phyloP scores from a whole-genome alignment of 768 basidiomycete genomes.

The Chalciporus pseudorubinellus region DNA sequence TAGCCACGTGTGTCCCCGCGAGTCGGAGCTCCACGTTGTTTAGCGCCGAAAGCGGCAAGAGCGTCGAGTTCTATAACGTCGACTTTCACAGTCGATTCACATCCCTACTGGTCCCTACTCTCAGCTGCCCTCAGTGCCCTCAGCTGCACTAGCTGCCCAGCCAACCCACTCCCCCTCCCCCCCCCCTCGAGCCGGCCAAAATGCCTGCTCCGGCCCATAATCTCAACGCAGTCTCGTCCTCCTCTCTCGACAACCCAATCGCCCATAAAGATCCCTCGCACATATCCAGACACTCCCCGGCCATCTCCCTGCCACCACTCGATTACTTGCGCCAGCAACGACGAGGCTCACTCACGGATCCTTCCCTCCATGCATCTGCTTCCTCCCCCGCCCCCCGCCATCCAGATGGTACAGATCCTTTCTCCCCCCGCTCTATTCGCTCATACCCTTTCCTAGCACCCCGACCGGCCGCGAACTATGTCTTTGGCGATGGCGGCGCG shows the following conservation, averaged over 20 bases:
- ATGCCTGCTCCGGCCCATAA: slow-evolving; percentile 13
- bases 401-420: slow-evolving; percentile 21
- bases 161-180: neutral
- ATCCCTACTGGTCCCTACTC: slow-evolving; percentile 1
- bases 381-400: slow-evolving; percentile 18
- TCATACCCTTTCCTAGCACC: slow-evolving; percentile 40
- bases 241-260: slow-evolving; percentile 13
- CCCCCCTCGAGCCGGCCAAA: slow-evolving; percentile 4
- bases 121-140: neutral
- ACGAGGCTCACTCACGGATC: slow-evolving; percentile 83
- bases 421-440: slow-evolving; percentile 13
- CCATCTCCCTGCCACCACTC: slow-evolving; percentile 68
- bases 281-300: slow-evolving; percentile 46
- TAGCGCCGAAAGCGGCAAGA: slow-evolving; percentile 23
- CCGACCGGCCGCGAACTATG: slow-evolving; percentile 64
- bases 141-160: neutral
- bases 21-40: slow-evolving; percentile 29
- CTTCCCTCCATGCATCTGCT: slow-evolving; percentile 61
- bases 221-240: neutral
- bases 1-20: slow-evolving; percentile 31
- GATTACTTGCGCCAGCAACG: slow-evolving; percentile 78
- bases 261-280: slow-evolving; percentile 29
- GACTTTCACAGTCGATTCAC: slow-evolving; percentile 21
- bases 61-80: slow-evolving; percentile 31
- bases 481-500: slow-evolving; percentile 54